Evolutionary conservation across 352 stramenopile genomes (phyloP).

Genomic region (Globisporangium nagaii): DNA sequence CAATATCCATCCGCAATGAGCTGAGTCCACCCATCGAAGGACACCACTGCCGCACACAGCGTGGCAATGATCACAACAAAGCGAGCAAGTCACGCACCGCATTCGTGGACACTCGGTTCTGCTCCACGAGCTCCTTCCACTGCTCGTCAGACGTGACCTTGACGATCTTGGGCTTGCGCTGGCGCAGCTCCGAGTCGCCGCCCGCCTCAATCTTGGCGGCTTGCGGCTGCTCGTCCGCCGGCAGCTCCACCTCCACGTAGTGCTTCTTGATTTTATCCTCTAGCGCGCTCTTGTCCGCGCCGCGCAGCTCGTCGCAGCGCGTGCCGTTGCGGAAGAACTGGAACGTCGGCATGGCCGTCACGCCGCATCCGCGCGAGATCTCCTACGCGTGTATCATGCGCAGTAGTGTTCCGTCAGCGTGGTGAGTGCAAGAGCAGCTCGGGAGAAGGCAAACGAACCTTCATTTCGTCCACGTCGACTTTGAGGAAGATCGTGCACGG

Average conservation of each 20-base stretch:
- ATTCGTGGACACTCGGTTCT: conserved; percentile 37
- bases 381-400: conserved; percentile 17
- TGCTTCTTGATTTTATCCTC: conserved; percentile 65
- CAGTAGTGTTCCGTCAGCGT: not conserved
- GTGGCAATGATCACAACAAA: too few relatives aligned
- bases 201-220: conserved; percentile 8
- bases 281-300: conserved; percentile 66
- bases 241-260: conserved; percentile 72
- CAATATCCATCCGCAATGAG: too few relatives aligned
- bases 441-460: conserved; percentile 16
- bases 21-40: not conserved
- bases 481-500: conserved; percentile 84
- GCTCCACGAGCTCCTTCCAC: conserved; percentile 41
- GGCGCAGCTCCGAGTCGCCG: conserved; percentile 28
- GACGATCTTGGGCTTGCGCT: conserved; percentile 49
- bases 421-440: not conserved
- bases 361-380: conserved; percentile 57
- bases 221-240: conserved; percentile 51
- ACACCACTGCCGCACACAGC: too few relatives aligned
- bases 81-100: conserved; percentile 32
- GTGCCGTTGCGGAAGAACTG: conserved; percentile 90
- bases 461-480: conserved; percentile 86
- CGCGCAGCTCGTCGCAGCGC: conserved; percentile 87
- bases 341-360: conserved; percentile 95
- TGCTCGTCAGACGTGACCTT: conserved; percentile 46